Conservation (phyloP, 192 early-diverging fungal species). For the Oehlia diaphana region DNA sequence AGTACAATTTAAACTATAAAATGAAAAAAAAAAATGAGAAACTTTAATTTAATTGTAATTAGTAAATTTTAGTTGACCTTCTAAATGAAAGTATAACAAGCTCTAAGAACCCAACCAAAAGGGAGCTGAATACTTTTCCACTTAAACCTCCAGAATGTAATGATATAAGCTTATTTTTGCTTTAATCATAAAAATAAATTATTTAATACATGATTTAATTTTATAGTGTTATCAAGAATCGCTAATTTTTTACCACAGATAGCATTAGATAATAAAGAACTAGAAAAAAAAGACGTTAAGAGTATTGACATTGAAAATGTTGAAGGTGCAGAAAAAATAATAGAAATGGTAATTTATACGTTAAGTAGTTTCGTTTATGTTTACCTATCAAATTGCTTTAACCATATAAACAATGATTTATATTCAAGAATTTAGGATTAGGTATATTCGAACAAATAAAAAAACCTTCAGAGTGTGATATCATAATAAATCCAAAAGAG, state of each 20-base stretch:
- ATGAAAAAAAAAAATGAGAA: too few species aligned
- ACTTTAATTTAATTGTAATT: too few species aligned
- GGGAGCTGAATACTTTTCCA: background rate
- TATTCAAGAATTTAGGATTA: background rate
- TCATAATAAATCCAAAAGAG: background rate
- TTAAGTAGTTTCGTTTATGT: background rate
- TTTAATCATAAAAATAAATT: background rate
- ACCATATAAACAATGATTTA: background rate
- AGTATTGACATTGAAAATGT: background rate
- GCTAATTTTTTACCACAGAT: background rate
- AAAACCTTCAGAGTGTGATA: too few species aligned
- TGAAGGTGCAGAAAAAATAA: background rate
- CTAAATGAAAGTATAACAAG: too few species aligned
- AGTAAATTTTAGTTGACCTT: too few species aligned
- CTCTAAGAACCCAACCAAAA: background rate
- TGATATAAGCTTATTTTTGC: too few species aligned
- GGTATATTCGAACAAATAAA: background rate
- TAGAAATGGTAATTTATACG: background rate
- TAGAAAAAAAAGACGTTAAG: background rate
- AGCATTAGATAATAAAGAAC: background rate
- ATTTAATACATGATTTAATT: background rate
- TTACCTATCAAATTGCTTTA: background rate
- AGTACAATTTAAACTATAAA: too few species aligned
- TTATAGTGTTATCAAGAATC: background rate
- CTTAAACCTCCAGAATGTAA: background rate